phyloP scores from a whole-genome alignment of 2,329 filamentous ascomycete species.

The Amylocarpus encephaloides region DNA sequence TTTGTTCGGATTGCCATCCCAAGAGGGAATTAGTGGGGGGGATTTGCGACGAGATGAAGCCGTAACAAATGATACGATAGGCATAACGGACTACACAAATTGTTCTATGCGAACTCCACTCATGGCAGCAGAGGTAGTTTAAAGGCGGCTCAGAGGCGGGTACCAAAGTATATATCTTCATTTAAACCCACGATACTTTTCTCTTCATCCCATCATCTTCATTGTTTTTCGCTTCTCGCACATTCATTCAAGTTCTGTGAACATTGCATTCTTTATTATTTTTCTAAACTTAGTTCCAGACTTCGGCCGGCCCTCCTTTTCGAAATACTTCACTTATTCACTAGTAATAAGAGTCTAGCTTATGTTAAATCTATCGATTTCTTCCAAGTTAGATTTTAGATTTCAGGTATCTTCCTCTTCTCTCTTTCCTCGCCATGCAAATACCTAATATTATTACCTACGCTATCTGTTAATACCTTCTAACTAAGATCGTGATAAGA shows the following conservation, averaged over 20 bases:
- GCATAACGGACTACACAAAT: not conserved
- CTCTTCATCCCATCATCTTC: not conserved
- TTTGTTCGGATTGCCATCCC: not conserved
- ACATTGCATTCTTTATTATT: slow-evolving; percentile 7
- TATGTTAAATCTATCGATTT: too few species aligned
- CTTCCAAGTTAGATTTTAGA: too few species aligned
- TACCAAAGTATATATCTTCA: not conserved
- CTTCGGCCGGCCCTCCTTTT: slow-evolving; percentile 5
- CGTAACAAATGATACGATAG: not conserved
- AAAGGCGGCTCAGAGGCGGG: not conserved
- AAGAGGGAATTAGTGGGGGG: not conserved
- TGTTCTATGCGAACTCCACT: not conserved
- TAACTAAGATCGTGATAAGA: too few species aligned
- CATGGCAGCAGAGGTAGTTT: not conserved
- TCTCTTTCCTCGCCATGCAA: too few species aligned
- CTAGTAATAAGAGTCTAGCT: not conserved
- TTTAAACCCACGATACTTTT: not conserved
- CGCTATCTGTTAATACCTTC: too few species aligned
- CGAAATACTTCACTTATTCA: slow-evolving; percentile 1
- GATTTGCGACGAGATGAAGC: not conserved
- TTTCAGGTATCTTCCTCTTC: too few species aligned
- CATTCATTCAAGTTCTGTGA: slow-evolving; percentile 2
- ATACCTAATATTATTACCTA: too few species aligned
- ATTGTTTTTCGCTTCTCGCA: not conserved
- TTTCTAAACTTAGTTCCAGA: not conserved